Percentiles rank a stretch among this genome's conserved stretches.
Conservation (phyloP, 768 basidiomycete species). For the Floccularia luteovirens region DNA sequence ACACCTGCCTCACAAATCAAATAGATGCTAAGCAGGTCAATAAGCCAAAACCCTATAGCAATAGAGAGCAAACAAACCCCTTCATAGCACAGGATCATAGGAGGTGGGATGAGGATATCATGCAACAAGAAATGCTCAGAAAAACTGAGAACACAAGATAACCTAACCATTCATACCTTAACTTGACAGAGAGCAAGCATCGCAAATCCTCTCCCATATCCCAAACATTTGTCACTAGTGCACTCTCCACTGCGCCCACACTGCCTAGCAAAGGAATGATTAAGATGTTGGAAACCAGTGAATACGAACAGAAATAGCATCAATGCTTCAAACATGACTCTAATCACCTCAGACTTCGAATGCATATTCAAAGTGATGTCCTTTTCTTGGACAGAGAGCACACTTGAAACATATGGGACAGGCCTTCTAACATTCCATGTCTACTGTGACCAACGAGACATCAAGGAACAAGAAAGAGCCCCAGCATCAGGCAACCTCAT, state of each 20-base stretch:
- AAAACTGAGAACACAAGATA: too few relatives aligned
- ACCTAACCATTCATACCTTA: too few relatives aligned
- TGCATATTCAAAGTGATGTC: neutral
- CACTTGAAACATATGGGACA: conserved; percentile 23
- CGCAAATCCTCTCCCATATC: neutral
- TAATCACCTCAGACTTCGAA: too few relatives aligned
- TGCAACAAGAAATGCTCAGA: too few relatives aligned
- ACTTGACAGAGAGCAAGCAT: neutral
- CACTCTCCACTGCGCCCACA: conserved; percentile 7
- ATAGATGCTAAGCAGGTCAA: neutral
- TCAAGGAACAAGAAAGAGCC: conserved; percentile 21
- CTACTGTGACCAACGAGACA: conserved; percentile 22
- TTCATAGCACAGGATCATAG: too few relatives aligned
- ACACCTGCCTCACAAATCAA: too few relatives aligned
- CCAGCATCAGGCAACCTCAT: conserved; percentile 19
- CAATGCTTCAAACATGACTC: neutral
- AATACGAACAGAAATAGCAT: neutral
- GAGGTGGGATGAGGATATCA: too few relatives aligned
- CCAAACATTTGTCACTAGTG: neutral
- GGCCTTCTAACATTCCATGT: conserved; percentile 30
- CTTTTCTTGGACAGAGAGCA: conserved; percentile 8
- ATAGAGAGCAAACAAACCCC: neutral
- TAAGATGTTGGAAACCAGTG: neutral
- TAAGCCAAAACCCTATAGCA: conserved; percentile 1
- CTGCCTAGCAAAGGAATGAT: conserved; percentile 16